Evolutionary conservation across 768 basidiomycete species (phyloP), one percentile per base, ranked within the genome.

Genomic region (Postia placenta): DNA sequence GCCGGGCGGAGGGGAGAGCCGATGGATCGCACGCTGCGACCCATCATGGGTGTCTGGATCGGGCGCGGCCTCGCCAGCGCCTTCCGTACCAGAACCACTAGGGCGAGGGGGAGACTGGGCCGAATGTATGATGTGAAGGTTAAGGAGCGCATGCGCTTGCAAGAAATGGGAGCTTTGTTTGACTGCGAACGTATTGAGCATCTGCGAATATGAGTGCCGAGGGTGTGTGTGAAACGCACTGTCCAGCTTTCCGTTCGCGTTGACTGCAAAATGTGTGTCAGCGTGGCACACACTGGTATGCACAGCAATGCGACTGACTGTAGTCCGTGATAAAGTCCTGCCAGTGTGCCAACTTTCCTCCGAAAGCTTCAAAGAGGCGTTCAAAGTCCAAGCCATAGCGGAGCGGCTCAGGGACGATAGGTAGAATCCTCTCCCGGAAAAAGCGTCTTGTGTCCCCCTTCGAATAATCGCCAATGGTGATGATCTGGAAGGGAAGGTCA

Each of bases 111-210:
- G 61, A 0, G 79, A 67, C 60, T 89, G 85, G 1, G 84, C 83
- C 2, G 87, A 84, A 57, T 92, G 88, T 45, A 92, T 87, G 63
- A 92, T 85, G 62, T 92, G 90, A 12, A 92, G 76, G 56, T 92
- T 92, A 48, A 92, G 76, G 1, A 89, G 70, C 0, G 87, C 75
- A 50, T 92, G 86, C 0, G 90, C 90, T 68, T 92, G 90, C 20
- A 92, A 76, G 69, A 89, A 92, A 59, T 87, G 85, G 0, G 87
- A 87, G 50, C 83, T 81, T 57, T 86, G 83, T 57, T 81, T 82
- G 63, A 89, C 87, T 90, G 54, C 19, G 22, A 23, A 39, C 12
- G 33, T n/a, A 7, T 42, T 47, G 11, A 47, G 30, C 15, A 12
- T 47, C 12, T 2, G 33, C 39, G 40, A 5, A 42, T 42, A 12